Evolutionary conservation across 1,139 yeast genomes (phyloP), one percentile per base, ranked within the genome.

Genomic region (Maudiozyma humilis): DNA sequence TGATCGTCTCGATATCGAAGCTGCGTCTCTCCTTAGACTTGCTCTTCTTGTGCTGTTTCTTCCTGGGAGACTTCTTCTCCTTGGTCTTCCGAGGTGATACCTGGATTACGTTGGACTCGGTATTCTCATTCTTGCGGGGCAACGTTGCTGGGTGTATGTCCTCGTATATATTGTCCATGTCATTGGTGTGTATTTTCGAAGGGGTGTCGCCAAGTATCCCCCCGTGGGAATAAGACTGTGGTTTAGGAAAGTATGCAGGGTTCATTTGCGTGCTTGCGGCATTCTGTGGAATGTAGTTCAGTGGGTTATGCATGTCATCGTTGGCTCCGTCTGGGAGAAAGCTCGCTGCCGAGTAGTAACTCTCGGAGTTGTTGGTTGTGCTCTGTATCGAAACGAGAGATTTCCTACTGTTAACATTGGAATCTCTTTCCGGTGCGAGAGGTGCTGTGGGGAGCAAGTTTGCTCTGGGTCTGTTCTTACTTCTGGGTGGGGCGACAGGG

Each of bases 1-100:
- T 75, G 41, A 79, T 64, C 0, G 85, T 78, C 40, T 73, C 73
- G 51, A 77, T 75, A 8, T 79, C 75, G 51, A 79, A 78, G 4
- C 82, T 79, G 46, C 69, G 67, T 42, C 73, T 61, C 29, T 60
- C 66, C 13, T 49, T 52, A 38, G 46, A 45, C 6, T 30, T 32
- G 32, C 39, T 36, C 19, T 42, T 40, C 34, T 48, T 45, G 15
- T 42, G 43, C n/a, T 17, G 19, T 13, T n/a, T 31, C 29, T 30
- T 43, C 7, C 15, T 39, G 8, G 37, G 6, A 6, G 15, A 20
- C 14, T 10, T 15, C 29, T 33, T 27, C 12, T 17, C 27, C 18
- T 27, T 15, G 14, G 31, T 1, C 27, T 23, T 10, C 10, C 10
- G 6, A 10, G 27, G 27, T 16, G 10, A 13, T 31, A 13, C 29